These are phyloP conservation scores for Obelidium mucronatum DNA, from an alignment of 192 early-diverging fungal species.

Conservation along the genomic window DNA sequence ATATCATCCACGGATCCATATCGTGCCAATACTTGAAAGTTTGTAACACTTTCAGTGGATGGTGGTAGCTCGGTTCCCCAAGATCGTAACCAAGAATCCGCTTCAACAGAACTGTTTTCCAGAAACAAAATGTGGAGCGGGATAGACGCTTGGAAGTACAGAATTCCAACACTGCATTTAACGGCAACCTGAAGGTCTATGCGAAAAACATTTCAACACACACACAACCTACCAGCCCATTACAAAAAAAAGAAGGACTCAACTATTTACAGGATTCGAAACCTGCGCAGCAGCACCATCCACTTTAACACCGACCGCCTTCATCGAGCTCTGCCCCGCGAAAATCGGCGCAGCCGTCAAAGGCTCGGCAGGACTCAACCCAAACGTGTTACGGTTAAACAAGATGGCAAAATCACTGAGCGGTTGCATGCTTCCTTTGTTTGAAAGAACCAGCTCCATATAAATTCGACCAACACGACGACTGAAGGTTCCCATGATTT, in stretches of 20 bases:
- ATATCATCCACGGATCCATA: conserved; percentile 3
- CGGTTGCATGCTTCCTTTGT: conserved; percentile 34
- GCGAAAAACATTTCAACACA: conserved; percentile 36
- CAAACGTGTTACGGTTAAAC: conserved; percentile 65
- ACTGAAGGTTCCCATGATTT: conserved; percentile 36
- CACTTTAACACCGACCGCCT: conserved; percentile 34
- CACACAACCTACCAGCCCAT: conserved; percentile 10
- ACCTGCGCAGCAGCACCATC: conserved; percentile 4
- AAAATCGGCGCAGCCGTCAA: conserved; percentile 48
- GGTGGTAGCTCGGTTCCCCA: conserved; percentile 28
- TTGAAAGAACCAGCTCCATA: conserved; percentile 54
- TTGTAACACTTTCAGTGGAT: conserved; percentile 29
- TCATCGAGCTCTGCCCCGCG: conserved; percentile 33
- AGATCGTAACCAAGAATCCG: conserved; percentile 32
- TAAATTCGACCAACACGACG: conserved; percentile 40
- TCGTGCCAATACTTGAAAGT: neutral
- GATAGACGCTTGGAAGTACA: conserved; percentile 53
- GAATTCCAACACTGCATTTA: conserved; percentile 60
- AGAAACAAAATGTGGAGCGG: conserved; percentile 27
- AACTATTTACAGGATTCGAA: conserved; percentile 37
- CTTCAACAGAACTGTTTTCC: conserved; percentile 22
- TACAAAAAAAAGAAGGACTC: neutral
- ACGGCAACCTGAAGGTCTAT: conserved; percentile 59
- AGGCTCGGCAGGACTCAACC: conserved; percentile 49
- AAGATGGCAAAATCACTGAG: conserved; percentile 67